Evolutionary conservation across 2,329 filamentous ascomycete genomes (phyloP).

Genomic region (Penicillium sp.): DNA sequence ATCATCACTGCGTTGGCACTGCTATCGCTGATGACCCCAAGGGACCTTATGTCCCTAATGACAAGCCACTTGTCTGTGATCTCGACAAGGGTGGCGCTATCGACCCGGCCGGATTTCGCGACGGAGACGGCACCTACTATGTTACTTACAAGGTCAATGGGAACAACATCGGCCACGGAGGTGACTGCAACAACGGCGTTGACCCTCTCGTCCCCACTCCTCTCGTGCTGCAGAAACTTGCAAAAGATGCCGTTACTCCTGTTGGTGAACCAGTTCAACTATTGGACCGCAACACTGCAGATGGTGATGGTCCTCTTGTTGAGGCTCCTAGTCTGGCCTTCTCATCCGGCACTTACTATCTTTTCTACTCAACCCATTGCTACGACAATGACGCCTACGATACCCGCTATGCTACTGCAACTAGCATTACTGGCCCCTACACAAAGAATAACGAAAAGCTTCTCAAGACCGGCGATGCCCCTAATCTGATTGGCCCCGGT

Average conservation of each 20-base stretch:
- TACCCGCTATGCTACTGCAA: slow-evolving; percentile 62
- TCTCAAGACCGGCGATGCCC: slow-evolving; percentile 36
- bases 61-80: slow-evolving; percentile 58
- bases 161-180: slow-evolving; percentile 57
- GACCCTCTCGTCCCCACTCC: slow-evolving; percentile 41
- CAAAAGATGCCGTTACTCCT: slow-evolving; percentile 55
- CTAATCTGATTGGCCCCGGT: slow-evolving; percentile 35
- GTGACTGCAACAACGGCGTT: slow-evolving; percentile 53
- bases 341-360: slow-evolving; percentile 55
- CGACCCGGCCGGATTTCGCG: slow-evolving; percentile 64
- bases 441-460: slow-evolving; percentile 39
- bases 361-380: slow-evolving; percentile 68
- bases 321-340: slow-evolving; percentile 63
- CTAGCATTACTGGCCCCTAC: slow-evolving; percentile 42
- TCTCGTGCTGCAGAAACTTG: slow-evolving; percentile 46
- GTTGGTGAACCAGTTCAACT: slow-evolving; percentile 60
- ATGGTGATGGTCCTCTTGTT: slow-evolving; percentile 65
- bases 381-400: slow-evolving; percentile 61
- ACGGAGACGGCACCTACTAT: slow-evolving; percentile 60
- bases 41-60: slow-evolving; percentile 59
- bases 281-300: slow-evolving; percentile 60
- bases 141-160: slow-evolving; percentile 71
- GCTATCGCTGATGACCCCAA: slow-evolving; percentile 51
- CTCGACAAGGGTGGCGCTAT: slow-evolving; percentile 63
- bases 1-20: slow-evolving; percentile 63